Conservation (phyloP, 108 stramenopile species). For the Cyclotella choctawhatcheeana region DNA sequence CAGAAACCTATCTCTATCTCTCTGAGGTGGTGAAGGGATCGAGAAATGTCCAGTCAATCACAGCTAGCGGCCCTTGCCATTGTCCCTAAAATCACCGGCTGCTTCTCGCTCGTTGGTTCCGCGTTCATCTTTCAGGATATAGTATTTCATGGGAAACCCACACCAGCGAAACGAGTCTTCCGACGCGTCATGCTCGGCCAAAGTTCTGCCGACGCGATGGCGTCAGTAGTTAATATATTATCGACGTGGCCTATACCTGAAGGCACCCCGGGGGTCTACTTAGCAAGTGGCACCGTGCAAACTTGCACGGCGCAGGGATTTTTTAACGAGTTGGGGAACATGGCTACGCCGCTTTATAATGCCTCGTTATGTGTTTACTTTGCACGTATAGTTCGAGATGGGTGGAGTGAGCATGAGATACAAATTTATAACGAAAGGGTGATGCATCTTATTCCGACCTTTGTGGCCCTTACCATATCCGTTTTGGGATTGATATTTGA, state of each 20-base stretch:
- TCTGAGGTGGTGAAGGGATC: no score
- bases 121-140: conserved; percentile 56
- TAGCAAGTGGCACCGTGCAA: conserved; percentile 44
- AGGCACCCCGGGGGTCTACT: conserved; percentile 39
- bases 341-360: conserved; percentile 50
- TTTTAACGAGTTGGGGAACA: conserved; percentile 52
- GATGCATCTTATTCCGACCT: conserved; percentile 33
- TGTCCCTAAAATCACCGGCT: conserved; percentile 44
- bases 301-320: conserved; percentile 56
- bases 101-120: conserved; percentile 42
- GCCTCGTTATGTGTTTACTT: conserved; percentile 42
- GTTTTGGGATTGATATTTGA: conserved; percentile 32
- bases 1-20: no score
- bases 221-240: conserved; percentile 39
- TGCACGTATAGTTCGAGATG: conserved; percentile 29
- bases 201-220: conserved; percentile 36
- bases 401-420: conserved; percentile 38
- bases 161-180: conserved; percentile 28
- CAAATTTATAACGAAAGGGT: conserved; percentile 16
- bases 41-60: no score
- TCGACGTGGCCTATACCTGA: conserved; percentile 56
- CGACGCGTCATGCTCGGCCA: conserved; percentile 54
- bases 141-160: conserved; percentile 18
- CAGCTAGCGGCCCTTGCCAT: conserved; percentile 41
- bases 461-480: conserved; percentile 33